Evolutionary conservation across 2,329 filamentous ascomycete genomes (phyloP).

Genomic region (Talaromyces piceae): DNA sequence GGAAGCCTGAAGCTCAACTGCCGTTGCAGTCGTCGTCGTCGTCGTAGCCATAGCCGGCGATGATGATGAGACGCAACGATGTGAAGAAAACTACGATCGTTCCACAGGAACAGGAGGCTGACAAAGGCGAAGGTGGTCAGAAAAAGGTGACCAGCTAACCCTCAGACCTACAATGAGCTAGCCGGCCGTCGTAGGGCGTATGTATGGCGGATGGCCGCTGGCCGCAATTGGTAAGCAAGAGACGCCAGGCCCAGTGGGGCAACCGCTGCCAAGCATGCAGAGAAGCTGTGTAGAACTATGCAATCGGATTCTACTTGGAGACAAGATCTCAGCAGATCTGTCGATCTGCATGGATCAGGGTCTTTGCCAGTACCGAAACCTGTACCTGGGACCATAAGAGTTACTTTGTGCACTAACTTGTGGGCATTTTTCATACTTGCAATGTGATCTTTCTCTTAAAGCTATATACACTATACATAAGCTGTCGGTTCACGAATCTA

Average conservation of each 20-base stretch:
- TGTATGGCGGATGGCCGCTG: no score
- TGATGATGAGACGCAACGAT: neutral
- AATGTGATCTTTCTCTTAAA: no score
- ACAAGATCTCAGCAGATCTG: no score
- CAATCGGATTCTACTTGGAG: no score
- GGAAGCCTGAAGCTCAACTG: constrained; percentile 11
- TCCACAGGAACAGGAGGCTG: neutral
- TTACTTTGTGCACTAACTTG: neutral
- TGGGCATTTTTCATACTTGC: neutral
- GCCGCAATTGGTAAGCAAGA: neutral
- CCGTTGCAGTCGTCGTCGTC: constrained; percentile 3
- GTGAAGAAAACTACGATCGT: neutral
- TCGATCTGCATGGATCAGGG: no score
- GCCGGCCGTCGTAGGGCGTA: no score
- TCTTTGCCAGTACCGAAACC: neutral
- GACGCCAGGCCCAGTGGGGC: neutral
- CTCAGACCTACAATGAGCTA: no score
- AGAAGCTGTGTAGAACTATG: no score
- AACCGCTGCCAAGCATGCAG: no score
- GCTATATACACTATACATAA: neutral
- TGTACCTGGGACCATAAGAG: neutral
- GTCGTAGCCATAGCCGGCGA: neutral
- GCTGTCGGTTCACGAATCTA: neutral
- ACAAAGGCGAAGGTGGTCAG: neutral
- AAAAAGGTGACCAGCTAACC: no score